A percentile compares a stretch with the other conserved stretches of the same genome.
These are phyloP conservation scores for Coniosporium tulheliwenetii DNA, from an alignment of 2,329 filamentous ascomycete genomes.

Conservation along the genomic window DNA sequence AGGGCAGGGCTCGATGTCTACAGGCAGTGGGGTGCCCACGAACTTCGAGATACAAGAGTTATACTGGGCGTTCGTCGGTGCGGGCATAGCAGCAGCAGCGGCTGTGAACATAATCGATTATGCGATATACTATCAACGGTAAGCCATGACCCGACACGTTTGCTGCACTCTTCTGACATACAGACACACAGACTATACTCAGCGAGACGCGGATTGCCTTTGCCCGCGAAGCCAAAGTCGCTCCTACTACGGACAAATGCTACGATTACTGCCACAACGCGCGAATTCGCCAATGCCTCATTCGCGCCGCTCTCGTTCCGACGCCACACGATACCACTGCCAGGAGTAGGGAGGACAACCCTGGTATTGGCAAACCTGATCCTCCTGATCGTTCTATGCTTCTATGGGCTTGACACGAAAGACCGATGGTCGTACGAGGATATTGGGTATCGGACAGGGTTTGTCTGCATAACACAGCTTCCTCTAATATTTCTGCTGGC, in stretches of 20 bases:
- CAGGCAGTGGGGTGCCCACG: slow-evolving; percentile 25
- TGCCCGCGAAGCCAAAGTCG: slow-evolving; percentile 38
- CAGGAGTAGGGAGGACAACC: slow-evolving; percentile 20
- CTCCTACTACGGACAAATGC: slow-evolving; percentile 31
- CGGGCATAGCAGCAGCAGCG: slow-evolving; percentile 26
- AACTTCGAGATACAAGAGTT: slow-evolving; percentile 33
- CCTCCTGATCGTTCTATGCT: slow-evolving; percentile 37
- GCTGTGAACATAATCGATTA: slow-evolving; percentile 31
- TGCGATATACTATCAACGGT: slow-evolving; percentile 34
- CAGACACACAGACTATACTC: slow-evolving; percentile 25
- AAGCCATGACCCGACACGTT: slow-evolving; percentile 3
- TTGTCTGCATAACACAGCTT: slow-evolving; percentile 35
- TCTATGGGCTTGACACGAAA: slow-evolving; percentile 37
- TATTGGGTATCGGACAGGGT: slow-evolving; percentile 40
- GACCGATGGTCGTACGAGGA: slow-evolving; percentile 37
- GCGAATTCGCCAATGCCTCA: slow-evolving; percentile 36
- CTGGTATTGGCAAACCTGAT: slow-evolving; percentile 31
- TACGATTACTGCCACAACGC: slow-evolving; percentile 35
- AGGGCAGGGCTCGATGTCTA: slow-evolving; percentile 24
- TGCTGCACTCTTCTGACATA: not conserved
- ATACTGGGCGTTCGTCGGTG: slow-evolving; percentile 37
- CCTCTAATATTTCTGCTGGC: slow-evolving; percentile 41
- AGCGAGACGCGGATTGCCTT: slow-evolving; percentile 18
- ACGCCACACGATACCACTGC: slow-evolving; percentile 19
- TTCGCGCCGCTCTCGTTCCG: slow-evolving; percentile 18